These are phyloP conservation scores for Sclerotinia glacialis DNA, from an alignment of 2,329 filamentous ascomycete species.

Conservation along the genomic window DNA sequence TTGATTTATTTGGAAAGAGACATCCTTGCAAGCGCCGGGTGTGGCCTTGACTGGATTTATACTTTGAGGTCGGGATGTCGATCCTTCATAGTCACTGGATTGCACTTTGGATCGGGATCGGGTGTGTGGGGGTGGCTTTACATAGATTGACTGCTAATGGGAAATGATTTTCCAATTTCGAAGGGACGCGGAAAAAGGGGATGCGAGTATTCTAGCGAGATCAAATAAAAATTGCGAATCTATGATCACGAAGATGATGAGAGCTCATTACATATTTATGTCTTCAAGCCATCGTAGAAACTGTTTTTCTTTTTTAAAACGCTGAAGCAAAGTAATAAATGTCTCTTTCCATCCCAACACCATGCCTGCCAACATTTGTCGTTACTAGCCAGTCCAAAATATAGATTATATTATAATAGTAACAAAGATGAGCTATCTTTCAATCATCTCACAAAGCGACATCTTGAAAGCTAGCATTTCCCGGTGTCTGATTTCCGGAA, in stretches of 20 bases:
- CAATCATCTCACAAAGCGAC: slow-evolving; percentile 51
- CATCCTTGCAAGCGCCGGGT: slow-evolving; percentile 17
- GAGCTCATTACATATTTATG: slow-evolving; percentile 17
- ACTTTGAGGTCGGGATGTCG: background rate
- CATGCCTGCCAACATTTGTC: slow-evolving; percentile 8
- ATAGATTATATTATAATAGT: slow-evolving; percentile 20
- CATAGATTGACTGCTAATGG: background rate
- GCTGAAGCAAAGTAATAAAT: slow-evolving; percentile 9
- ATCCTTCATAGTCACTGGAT: background rate
- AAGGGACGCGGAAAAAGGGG: background rate
- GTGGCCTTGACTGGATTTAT: slow-evolving; percentile 19
- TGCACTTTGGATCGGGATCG: slow-evolving; percentile 14
- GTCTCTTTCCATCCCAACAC: slow-evolving; percentile 18
- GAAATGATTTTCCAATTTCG: slow-evolving; percentile 3
- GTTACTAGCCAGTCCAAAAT: slow-evolving; percentile 1
- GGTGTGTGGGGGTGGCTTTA: background rate
- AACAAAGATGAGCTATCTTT: slow-evolving; percentile 9
- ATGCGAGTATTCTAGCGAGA: slow-evolving; percentile 2
- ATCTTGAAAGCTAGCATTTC: slow-evolving; percentile 61
- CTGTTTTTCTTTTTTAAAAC: slow-evolving; percentile 8
- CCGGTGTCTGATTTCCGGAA: slow-evolving; percentile 46
- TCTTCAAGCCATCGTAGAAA: slow-evolving; percentile 6
- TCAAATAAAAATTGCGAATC: slow-evolving; percentile 1
- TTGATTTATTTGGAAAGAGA: background rate
- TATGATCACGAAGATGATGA: slow-evolving; percentile 12